Base-by-base conservation (phyloP, 495 filamentous ascomycete species). In the Oidiodendron maius region DNA sequence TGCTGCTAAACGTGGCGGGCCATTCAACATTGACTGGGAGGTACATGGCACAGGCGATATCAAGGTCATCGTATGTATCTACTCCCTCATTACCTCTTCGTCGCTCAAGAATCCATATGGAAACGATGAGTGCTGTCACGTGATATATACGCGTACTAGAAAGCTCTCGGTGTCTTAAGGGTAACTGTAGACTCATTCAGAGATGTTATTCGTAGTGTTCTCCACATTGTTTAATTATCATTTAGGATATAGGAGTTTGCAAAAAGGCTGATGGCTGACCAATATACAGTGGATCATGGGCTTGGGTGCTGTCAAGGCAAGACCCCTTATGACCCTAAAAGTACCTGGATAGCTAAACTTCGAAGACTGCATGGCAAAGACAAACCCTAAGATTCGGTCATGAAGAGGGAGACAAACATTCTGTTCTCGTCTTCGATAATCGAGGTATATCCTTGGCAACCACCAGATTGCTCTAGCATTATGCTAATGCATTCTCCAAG, bases 331-430 rank as follows among this genome's bases (percentile, higher is more conserved):
- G 5, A 30, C 12, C 12, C 26, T 30, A 5, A 5, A 5, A 30
- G 26, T 30, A 30, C 26, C 12, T 5, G 5, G 41, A 52, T 37
- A 57, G 26, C 26, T 30, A 30, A 30, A 30, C 61, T 43, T 58
- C 62, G 50, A 61, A 65, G 55, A 55, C 59, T 26, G 65, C 73
- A 50, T 90, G 83, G 84, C 85, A 90, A 66, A 79, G 86, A 18
- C 86, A 90, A 56, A 87, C 79, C 9, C 74, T 84, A 46, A 66
- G 87, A 62, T 87, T 90, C 54, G 85, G 83, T 34, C 87, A 93
- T 67, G 64, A 78, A n/a, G 68, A 78, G 41, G 75, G 70, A 34
- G 66, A 74, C 46, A 68, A 77, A 46, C 91, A 89, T 67, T 80
- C 82, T 1, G 78, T 74, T 50, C 72, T 94, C 17, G 64, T 91